These are phyloP conservation scores for Fusarium floridanum DNA, from an alignment of 2,329 filamentous ascomycete species.

Conservation along the genomic window DNA sequence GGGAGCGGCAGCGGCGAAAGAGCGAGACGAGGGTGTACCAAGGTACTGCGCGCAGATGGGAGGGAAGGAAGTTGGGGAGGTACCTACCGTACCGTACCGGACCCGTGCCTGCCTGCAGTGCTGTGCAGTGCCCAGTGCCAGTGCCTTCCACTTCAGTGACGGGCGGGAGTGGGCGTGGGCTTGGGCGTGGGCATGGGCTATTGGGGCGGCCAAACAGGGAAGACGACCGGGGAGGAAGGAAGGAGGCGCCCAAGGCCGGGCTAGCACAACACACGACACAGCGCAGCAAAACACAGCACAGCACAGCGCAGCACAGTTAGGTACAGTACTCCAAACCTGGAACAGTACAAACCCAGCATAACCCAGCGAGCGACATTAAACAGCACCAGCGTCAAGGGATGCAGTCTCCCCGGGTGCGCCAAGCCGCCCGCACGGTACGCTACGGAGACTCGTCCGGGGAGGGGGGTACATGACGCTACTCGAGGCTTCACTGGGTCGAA, in stretches of 20 bases:
- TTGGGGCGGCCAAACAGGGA: conserved; percentile 46
- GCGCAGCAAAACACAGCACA: conserved; percentile 22
- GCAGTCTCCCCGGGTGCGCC: conserved; percentile 33
- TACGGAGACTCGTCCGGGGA: conserved; percentile 34
- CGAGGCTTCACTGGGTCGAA: background rate
- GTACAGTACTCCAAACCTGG: conserved; percentile 24
- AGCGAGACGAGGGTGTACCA: conserved; percentile 47
- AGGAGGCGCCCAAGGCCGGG: conserved; percentile 23
- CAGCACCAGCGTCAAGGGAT: conserved; percentile 28
- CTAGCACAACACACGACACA: conserved; percentile 29
- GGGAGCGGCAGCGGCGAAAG: conserved; percentile 45
- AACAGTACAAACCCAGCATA: conserved; percentile 28
- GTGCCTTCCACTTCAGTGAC: conserved; percentile 34
- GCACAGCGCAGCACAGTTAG: background rate
- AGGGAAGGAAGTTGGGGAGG: conserved; percentile 29
- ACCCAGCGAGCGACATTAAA: conserved; percentile 12
- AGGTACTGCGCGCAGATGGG: conserved; percentile 32
- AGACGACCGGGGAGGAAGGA: conserved; percentile 38
- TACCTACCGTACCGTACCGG: conserved; percentile 6
- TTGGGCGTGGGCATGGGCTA: conserved; percentile 8
- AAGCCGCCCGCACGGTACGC: conserved; percentile 43
- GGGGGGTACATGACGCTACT: conserved; percentile 35
- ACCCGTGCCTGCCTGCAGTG: conserved; percentile 8
- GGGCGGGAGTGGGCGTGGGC: conserved; percentile 42
- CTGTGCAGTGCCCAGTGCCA: background rate